Evolutionary conservation across 192 early-diverging fungal species (phyloP).

Genomic region (Chytriomyces confervae): DNA sequence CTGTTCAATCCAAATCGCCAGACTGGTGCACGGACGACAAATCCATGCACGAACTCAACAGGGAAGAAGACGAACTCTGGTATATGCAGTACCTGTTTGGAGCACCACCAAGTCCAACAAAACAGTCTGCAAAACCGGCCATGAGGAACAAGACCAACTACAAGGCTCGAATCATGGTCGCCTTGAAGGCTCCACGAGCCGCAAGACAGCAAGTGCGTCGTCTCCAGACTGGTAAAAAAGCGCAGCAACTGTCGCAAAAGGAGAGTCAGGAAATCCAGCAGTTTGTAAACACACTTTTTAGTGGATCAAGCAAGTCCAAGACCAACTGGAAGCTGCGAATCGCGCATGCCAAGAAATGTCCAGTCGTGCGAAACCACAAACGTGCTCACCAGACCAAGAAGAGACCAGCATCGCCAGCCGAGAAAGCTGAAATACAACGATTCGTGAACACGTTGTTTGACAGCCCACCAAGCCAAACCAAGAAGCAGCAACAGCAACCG

Average conservation of each 20-base stretch:
- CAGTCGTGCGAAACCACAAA: background rate
- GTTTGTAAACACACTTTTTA: background rate
- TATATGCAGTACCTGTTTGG: conserved; percentile 19
- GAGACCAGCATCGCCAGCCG: background rate
- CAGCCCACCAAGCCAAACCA: background rate
- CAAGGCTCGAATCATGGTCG: background rate
- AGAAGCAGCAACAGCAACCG: background rate
- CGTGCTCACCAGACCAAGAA: background rate
- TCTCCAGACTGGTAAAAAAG: background rate
- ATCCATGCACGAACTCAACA: background rate
- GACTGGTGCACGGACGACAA: conserved; percentile 15
- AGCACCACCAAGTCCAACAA: background rate
- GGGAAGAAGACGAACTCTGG: conserved; percentile 16
- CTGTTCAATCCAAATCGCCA: background rate
- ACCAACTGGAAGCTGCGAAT: background rate
- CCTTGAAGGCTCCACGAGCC: background rate
- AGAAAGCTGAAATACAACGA: background rate
- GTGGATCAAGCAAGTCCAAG: background rate
- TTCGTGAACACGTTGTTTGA: background rate
- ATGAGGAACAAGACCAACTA: conserved; percentile 2
- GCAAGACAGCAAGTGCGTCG: background rate
- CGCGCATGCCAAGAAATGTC: background rate
- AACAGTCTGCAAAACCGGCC: background rate
- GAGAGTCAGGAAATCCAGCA: background rate
- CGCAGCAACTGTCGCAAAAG: background rate